These are phyloP conservation scores for Tolypocladium amazonense DNA, from an alignment of 2,329 filamentous ascomycete genomes.

Conservation along the genomic window DNA sequence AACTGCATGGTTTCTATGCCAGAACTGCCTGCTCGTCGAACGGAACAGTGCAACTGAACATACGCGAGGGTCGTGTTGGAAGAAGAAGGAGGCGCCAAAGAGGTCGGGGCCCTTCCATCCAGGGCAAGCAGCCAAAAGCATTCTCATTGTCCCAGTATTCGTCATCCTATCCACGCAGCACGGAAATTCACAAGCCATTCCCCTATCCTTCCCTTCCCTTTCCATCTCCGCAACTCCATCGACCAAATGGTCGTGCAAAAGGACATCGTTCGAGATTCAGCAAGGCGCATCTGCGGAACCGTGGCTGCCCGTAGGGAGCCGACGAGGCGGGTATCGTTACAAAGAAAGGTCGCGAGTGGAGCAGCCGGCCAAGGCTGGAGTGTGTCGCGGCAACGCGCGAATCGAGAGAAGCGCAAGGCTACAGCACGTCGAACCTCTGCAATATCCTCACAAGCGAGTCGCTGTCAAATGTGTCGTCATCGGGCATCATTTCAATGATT, in stretches of 20 bases:
- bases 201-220: background rate
- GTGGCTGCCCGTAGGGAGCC: background rate
- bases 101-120: background rate
- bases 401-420: constrained; percentile 7
- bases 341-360: background rate
- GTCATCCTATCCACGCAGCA: background rate
- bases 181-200: background rate
- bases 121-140: background rate
- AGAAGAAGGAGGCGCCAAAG: background rate
- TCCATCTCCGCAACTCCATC: background rate
- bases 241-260: background rate
- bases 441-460: constrained; percentile 42
- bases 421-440: constrained; percentile 41
- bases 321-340: background rate
- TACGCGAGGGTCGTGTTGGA: background rate
- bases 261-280: background rate
- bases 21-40: too few species aligned
- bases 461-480: constrained; percentile 48
- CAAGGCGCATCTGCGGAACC: background rate
- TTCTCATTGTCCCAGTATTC: background rate
- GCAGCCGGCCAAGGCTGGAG: background rate
- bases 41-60: too few species aligned
- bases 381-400: background rate
- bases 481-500: constrained; percentile 75
- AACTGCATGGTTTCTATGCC: too few species aligned